Evolutionary conservation across 345 rosid genomes (phyloP).

Genomic region (Euphorbia peplus): DNA sequence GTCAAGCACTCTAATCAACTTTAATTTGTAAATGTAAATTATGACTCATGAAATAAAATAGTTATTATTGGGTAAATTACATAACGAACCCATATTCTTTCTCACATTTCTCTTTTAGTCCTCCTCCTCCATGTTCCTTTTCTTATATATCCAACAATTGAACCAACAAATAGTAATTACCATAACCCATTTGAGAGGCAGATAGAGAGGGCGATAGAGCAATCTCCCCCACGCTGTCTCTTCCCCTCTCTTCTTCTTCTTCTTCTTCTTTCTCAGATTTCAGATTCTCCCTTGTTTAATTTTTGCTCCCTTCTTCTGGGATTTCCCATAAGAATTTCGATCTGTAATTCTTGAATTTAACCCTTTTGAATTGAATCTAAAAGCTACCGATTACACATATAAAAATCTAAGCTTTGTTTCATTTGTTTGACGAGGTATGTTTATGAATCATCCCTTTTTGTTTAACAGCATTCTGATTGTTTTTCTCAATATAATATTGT

Average conservation of each 20-base stretch:
- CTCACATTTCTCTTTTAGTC: background rate
- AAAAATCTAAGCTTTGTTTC: slow-evolving; percentile 32
- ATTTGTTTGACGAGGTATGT: slow-evolving; percentile 31
- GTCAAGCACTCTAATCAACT: no score
- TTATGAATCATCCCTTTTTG: no score
- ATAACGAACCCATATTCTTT: slow-evolving; percentile 14
- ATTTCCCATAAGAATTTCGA: slow-evolving; percentile 43
- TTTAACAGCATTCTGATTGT: slow-evolving; percentile 42
- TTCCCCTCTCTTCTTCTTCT: slow-evolving; percentile 51
- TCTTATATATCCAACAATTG: slow-evolving; percentile 5
- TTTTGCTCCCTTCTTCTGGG: slow-evolving; percentile 23
- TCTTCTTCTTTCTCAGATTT: slow-evolving; percentile 43
- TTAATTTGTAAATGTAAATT: no score
- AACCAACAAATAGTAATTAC: background rate
- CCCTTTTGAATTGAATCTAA: slow-evolving; percentile 43
- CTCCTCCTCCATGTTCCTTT: slow-evolving; percentile 12
- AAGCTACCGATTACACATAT: slow-evolving; percentile 34
- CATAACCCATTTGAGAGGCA: slow-evolving; percentile 7
- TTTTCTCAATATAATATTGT: slow-evolving; percentile 9
- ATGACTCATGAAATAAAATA: no score
- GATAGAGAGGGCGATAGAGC: slow-evolving; percentile 26
- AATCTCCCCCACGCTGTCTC: slow-evolving; percentile 47
- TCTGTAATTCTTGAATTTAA: slow-evolving; percentile 39
- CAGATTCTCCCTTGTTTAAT: slow-evolving; percentile 28
- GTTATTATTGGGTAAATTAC: no score